Evolutionary conservation across 2,329 filamentous ascomycete species (phyloP).

Genomic region (Claviceps humidiphila): DNA sequence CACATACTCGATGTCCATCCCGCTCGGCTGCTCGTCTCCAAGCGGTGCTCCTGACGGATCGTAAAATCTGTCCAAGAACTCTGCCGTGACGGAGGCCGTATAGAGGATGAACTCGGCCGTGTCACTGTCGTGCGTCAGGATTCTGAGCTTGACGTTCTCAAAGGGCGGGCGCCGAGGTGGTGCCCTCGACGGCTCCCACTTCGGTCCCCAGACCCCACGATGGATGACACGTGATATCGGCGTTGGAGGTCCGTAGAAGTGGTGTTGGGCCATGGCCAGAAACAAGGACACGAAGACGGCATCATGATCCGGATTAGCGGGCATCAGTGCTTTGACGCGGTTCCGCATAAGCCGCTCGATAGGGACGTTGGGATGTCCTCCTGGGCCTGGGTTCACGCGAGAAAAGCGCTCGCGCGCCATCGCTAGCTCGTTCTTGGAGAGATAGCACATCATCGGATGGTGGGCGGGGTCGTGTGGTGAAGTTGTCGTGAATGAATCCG

Average conservation of each 20-base stretch:
- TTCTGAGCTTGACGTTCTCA: constrained; percentile 33
- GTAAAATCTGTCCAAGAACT: constrained; percentile 37
- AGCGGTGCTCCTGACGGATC: constrained; percentile 28
- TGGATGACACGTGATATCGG: constrained; percentile 5
- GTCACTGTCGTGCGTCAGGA: constrained; percentile 37
- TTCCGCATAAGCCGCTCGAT: constrained; percentile 34
- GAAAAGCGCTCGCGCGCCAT: constrained; percentile 34
- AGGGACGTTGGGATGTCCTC: constrained; percentile 28
- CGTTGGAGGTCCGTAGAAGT: constrained; percentile 29
- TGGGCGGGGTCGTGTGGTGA: constrained; percentile 11
- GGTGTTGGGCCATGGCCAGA: constrained; percentile 42
- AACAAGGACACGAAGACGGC: constrained; percentile 38
- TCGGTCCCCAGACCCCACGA: constrained; percentile 11
- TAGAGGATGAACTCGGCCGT: constrained; percentile 40
- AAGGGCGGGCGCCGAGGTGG: constrained; percentile 22
- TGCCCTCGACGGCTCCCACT: constrained; percentile 11
- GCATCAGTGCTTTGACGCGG: constrained; percentile 33
- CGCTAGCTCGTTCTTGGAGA: constrained; percentile 33
- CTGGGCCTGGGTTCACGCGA: constrained; percentile 28
- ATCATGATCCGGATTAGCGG: constrained; percentile 36
- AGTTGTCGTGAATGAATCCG: constrained; percentile 6
- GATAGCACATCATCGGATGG: constrained; percentile 29
- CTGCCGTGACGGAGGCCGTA: constrained; percentile 32
- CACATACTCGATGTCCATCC: constrained; percentile 33
- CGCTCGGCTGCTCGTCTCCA: constrained; percentile 13